A percentile compares a stretch with the other conserved stretches of the same genome.
phyloP scores from a whole-genome alignment of 2,329 filamentous ascomycete genomes.

The Fusarium irregulare region DNA sequence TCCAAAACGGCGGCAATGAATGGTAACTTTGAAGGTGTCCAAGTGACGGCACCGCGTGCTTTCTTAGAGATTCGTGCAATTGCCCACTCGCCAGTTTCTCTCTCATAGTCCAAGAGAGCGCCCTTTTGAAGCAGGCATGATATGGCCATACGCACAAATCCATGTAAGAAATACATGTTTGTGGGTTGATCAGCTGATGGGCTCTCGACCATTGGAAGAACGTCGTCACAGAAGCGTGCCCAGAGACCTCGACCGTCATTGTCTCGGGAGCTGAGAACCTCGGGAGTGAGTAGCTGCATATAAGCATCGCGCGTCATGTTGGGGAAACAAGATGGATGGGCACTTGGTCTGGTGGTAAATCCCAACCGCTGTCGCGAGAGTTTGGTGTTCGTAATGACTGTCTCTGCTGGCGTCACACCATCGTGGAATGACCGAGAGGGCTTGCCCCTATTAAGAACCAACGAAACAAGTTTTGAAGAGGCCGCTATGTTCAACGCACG shows the following conservation, averaged over 20 bases:
- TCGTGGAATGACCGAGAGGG: conserved; percentile 25
- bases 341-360: conserved; percentile 10
- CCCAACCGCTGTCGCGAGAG: neutral
- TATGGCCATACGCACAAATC: conserved; percentile 29
- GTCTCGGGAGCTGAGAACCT: conserved; percentile 40
- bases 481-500: conserved; percentile 46
- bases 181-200: conserved; percentile 10
- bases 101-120: conserved; percentile 32
- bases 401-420: conserved; percentile 46
- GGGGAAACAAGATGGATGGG: conserved; percentile 43
- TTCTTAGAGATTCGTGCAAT: conserved; percentile 26
- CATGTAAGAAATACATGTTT: conserved; percentile 26
- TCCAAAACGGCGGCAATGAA: conserved; percentile 23
- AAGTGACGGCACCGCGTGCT: neutral
- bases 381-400: conserved; percentile 45
- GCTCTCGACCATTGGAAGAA: conserved; percentile 26
- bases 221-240: conserved; percentile 42
- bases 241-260: conserved; percentile 37
- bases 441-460: conserved; percentile 40
- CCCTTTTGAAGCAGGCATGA: conserved; percentile 25
- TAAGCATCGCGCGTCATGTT: conserved; percentile 27
- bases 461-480: conserved; percentile 34
- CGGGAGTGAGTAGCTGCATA: conserved; percentile 40
- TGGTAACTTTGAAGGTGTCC: conserved; percentile 30
- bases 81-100: conserved; percentile 28